Evolutionary conservation across 1,284 basidiomycete genomes (phyloP).

Genomic region (Fomitiporia mediterranea): DNA sequence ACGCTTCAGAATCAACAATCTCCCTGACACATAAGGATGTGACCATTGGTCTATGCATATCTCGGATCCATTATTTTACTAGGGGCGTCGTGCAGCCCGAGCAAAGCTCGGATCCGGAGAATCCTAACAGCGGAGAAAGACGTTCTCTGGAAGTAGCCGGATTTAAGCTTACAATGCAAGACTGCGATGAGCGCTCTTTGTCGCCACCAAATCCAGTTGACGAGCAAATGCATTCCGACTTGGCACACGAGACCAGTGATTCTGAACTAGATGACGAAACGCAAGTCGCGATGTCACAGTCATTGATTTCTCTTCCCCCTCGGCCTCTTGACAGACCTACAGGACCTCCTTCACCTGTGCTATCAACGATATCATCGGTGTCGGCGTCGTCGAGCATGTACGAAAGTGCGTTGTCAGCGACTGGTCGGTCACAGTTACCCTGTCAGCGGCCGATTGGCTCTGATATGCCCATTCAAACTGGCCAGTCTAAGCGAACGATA

Average conservation of each 20-base stretch:
- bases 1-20: slow-evolving; percentile 63
- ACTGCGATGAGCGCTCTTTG: slow-evolving; percentile 24
- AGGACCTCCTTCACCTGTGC: slow-evolving; percentile 41
- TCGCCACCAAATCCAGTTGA: neutral
- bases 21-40: slow-evolving; percentile 58
- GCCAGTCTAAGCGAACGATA: slow-evolving; percentile 27
- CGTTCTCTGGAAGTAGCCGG: slow-evolving; percentile 49
- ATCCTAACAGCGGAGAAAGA: slow-evolving; percentile 31
- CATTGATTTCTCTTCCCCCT: slow-evolving; percentile 51
- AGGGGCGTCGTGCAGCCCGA: slow-evolving; percentile 33
- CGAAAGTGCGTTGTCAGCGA: slow-evolving; percentile 62
- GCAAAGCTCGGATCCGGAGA: slow-evolving; percentile 9
- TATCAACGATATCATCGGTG: slow-evolving; percentile 31
- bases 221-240: neutral
- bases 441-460: slow-evolving; percentile 11
- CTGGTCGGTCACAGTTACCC: neutral
- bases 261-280: slow-evolving; percentile 58
- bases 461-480: slow-evolving; percentile 10
- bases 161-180: slow-evolving; percentile 40
- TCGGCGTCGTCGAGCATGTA: slow-evolving; percentile 60
- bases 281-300: slow-evolving; percentile 69
- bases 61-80: slow-evolving; percentile 50
- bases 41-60: slow-evolving; percentile 55
- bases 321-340: slow-evolving; percentile 28
- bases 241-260: slow-evolving; percentile 19